phyloP scores from a whole-genome alignment of 2,329 filamentous ascomycete species.

The Chalara sp. region DNA sequence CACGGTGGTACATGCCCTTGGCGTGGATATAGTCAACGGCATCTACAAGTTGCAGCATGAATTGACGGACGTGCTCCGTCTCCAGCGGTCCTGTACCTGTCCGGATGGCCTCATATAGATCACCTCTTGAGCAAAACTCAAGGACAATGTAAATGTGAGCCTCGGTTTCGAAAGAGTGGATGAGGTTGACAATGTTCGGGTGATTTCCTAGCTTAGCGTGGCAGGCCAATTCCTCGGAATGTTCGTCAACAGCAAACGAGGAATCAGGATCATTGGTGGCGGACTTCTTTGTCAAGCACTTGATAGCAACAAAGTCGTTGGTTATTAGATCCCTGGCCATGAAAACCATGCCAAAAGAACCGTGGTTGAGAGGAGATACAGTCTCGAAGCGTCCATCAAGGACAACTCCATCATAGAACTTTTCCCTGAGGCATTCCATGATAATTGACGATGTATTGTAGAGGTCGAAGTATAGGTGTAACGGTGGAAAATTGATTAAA shows the following conservation, averaged over 20 bases:
- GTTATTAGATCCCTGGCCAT: slow-evolving; percentile 76
- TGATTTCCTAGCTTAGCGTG: slow-evolving; percentile 75
- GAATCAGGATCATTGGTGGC: slow-evolving; percentile 46
- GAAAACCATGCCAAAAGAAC: slow-evolving; percentile 98
- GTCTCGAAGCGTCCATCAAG: slow-evolving; percentile 88
- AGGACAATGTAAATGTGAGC: slow-evolving; percentile 87
- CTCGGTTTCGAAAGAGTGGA: slow-evolving; percentile 87
- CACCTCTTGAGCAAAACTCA: slow-evolving; percentile 91
- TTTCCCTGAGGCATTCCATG: slow-evolving; percentile 84
- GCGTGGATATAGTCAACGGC: slow-evolving; percentile 86
- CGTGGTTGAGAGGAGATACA: slow-evolving; percentile 92
- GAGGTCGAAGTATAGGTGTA: background rate
- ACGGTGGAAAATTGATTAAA: slow-evolving; percentile 15
- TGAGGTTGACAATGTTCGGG: slow-evolving; percentile 86
- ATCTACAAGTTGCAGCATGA: slow-evolving; percentile 91
- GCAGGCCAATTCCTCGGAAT: slow-evolving; percentile 72
- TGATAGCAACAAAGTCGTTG: slow-evolving; percentile 81
- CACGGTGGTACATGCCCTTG: slow-evolving; percentile 88
- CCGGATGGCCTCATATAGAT: slow-evolving; percentile 95
- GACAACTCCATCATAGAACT: slow-evolving; percentile 71
- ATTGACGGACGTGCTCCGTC: slow-evolving; percentile 92
- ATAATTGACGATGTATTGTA: too few species aligned
- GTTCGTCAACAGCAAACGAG: slow-evolving; percentile 70
- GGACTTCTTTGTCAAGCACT: slow-evolving; percentile 83
- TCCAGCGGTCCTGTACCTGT: slow-evolving; percentile 80